Percentiles rank a stretch among this genome's conserved stretches.
phyloP scores from a whole-genome alignment of 371 early-diverging fungal genomes.

The Apophysomyces elegans region DNA sequence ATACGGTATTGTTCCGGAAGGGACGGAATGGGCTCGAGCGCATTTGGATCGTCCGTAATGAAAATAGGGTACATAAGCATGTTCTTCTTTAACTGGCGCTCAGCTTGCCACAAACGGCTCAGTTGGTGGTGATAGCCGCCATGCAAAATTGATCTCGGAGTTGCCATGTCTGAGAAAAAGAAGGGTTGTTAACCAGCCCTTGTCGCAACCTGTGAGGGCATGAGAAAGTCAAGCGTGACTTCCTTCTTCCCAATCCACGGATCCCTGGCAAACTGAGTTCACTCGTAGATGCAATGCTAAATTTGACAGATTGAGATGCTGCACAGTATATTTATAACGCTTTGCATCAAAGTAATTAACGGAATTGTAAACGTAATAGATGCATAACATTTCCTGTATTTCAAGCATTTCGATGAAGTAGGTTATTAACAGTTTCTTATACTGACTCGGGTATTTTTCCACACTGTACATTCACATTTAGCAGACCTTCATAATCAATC shows the following conservation, averaged over 20 bases:
- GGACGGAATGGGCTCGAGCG: conserved; percentile 75
- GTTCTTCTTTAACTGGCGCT: conserved; percentile 66
- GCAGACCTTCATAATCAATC: too few species aligned
- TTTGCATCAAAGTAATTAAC: too few species aligned
- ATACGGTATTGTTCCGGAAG: conserved; percentile 89
- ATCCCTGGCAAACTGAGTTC: neutral
- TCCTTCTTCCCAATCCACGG: neutral
- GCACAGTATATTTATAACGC: too few species aligned
- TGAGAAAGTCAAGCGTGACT: neutral
- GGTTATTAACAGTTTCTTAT: too few species aligned
- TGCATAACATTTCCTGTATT: too few species aligned
- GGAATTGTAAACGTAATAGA: too few species aligned
- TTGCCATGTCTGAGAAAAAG: conserved; percentile 22
- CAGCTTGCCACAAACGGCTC: conserved; percentile 84
- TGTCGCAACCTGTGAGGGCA: neutral
- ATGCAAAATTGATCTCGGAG: conserved; percentile 73
- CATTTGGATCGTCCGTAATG: conserved; percentile 81
- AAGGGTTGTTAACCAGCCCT: neutral
- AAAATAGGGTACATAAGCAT: conserved; percentile 95
- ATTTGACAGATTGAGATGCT: too few species aligned
- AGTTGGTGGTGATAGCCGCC: conserved; percentile 86
- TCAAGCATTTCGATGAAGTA: too few species aligned
- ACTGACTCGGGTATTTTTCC: too few species aligned
- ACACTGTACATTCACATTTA: too few species aligned
- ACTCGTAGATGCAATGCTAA: too few species aligned